Evolutionary conservation across 225 moss, liverwort and hornwort genomes (phyloP).

Genomic region (Marchantia polymorpha): DNA sequence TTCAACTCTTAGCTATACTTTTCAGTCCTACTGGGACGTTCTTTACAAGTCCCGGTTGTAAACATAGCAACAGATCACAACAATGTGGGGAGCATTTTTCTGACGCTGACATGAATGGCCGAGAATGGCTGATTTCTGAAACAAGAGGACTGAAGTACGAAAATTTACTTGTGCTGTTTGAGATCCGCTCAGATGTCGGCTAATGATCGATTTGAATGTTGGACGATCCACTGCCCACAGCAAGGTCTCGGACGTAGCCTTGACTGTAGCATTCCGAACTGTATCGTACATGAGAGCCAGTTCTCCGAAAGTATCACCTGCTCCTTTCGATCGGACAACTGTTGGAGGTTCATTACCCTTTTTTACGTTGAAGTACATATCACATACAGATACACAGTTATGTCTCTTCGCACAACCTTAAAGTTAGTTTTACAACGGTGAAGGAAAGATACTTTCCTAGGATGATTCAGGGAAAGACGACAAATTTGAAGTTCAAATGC

Average conservation of each 20-base stretch:
- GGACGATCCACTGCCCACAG: slow-evolving; percentile 90
- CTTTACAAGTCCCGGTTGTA: too few relatives aligned
- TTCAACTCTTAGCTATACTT: too few relatives aligned
- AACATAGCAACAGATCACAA: background rate
- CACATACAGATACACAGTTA: background rate
- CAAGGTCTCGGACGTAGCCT: slow-evolving; percentile 66
- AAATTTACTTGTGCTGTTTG: slow-evolving; percentile 70
- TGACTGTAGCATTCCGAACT: slow-evolving; percentile 72
- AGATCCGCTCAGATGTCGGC: slow-evolving; percentile 78
- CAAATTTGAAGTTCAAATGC: background rate
- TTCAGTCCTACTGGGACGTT: too few relatives aligned
- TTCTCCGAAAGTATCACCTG: slow-evolving; percentile 92
- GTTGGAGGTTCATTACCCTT: slow-evolving; percentile 65
- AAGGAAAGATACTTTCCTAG: background rate
- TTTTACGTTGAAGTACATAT: background rate
- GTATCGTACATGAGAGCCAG: slow-evolving; percentile 93
- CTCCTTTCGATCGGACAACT: slow-evolving; percentile 59
- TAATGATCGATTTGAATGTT: slow-evolving; percentile 85
- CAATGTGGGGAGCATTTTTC: background rate
- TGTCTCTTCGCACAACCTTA: background rate
- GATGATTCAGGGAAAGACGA: background rate
- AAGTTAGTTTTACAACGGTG: background rate
- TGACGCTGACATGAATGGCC: background rate
- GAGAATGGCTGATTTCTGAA: background rate
- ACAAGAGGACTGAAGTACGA: background rate